Percentiles rank a stretch among this genome's conserved stretches.
These are phyloP conservation scores for Phytophthora litchii DNA, from an alignment of 352 stramenopile genomes.

Conservation along the genomic window DNA sequence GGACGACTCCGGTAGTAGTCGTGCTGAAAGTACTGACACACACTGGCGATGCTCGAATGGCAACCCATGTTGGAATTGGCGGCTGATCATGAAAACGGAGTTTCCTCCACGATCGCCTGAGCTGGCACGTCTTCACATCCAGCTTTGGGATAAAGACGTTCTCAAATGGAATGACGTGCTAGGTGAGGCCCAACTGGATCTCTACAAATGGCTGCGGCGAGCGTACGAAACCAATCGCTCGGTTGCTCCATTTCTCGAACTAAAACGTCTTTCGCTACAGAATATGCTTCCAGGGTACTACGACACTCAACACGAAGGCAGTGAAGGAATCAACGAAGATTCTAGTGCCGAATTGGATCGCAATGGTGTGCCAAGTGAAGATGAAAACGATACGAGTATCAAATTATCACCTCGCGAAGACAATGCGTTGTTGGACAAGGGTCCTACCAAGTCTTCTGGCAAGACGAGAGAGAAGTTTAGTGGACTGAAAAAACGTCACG, in stretches of 20 bases:
- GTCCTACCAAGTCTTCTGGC: conserved; percentile 14
- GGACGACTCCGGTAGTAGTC: conserved; percentile 39
- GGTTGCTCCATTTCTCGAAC: conserved; percentile 68
- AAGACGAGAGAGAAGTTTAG: conserved; percentile 1
- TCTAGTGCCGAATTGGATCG: background rate
- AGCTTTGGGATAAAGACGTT: conserved; percentile 94
- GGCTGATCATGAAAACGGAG: conserved; percentile 88
- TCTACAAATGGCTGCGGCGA: conserved; percentile 84
- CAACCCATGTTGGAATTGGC: conserved; percentile 93
- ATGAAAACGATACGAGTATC: conserved; percentile 5
- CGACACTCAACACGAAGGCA: background rate
- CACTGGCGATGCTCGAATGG: conserved; percentile 93
- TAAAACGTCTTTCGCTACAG: conserved; percentile 42
- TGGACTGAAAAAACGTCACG: conserved; percentile 15
- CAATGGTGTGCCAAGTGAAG: conserved; percentile 22
- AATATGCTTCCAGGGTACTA: background rate
- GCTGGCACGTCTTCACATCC: conserved; percentile 88
- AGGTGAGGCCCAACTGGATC: conserved; percentile 81
- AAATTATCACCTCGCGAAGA: conserved; percentile 37
- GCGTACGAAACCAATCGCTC: conserved; percentile 64
- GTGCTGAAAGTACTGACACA: conserved; percentile 76
- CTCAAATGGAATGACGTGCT: conserved; percentile 93
- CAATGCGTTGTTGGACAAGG: conserved; percentile 37
- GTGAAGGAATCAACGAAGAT: background rate
- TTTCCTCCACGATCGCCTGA: conserved; percentile 79